These are phyloP conservation scores for Lactuca sativa DNA, from an alignment of 129 eudicot genomes.

Conservation along the genomic window DNA sequence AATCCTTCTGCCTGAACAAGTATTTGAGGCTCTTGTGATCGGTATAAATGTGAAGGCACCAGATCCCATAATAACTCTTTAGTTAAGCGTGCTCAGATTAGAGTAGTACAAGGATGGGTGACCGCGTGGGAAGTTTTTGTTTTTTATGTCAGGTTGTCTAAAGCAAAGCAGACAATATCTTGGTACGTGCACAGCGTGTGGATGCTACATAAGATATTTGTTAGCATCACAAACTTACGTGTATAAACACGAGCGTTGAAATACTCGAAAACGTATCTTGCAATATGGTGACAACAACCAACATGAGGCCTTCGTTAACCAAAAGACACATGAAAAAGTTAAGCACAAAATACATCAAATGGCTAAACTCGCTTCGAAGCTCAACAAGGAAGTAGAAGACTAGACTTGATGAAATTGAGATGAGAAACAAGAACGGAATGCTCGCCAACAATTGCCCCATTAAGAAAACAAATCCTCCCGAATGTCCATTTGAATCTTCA, in stretches of 20 bases:
- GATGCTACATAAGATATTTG: not conserved
- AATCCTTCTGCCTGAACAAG: no score
- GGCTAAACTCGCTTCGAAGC: constrained; percentile 68
- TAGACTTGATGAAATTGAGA: constrained; percentile 83
- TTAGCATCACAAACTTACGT: constrained; percentile 48
- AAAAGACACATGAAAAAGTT: constrained; percentile 85
- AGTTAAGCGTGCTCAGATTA: not conserved
- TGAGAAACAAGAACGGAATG: constrained; percentile 82
- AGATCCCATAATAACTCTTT: not conserved
- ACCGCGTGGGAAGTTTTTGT: not conserved
- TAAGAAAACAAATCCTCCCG: constrained; percentile 71
- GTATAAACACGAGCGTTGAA: constrained; percentile 52
- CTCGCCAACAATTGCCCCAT: constrained; percentile 81
- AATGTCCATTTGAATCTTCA: constrained; percentile 79
- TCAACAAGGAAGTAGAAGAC: constrained; percentile 87
- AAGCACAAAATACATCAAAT: constrained; percentile 82
- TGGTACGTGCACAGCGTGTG: not conserved
- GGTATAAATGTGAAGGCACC: not conserved
- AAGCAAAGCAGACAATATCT: not conserved
- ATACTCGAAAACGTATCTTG: constrained; percentile 76
- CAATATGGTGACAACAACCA: constrained; percentile 57
- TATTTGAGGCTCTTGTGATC: no score
- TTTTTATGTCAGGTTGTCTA: not conserved
- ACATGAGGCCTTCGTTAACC: constrained; percentile 78
- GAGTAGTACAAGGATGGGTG: not conserved